A percentile compares a stretch with the other conserved stretches of the same genome.
Conservation (phyloP, 345 rosid species). For the Erodium maritimum region DNA sequence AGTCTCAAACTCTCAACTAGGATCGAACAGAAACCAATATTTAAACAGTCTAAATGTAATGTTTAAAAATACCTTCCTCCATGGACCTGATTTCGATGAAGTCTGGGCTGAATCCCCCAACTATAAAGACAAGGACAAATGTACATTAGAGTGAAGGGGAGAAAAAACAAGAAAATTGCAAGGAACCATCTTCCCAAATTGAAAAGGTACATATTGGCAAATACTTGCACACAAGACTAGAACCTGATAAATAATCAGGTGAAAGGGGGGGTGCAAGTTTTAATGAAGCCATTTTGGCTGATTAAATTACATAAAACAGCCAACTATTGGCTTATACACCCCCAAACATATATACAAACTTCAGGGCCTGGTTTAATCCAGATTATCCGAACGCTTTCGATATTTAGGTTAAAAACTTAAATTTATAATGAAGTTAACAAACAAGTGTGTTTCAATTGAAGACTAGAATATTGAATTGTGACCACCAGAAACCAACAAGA, state of each 20-base stretch:
- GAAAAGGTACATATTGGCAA: neutral
- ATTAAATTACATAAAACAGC: no score
- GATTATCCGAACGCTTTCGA: neutral
- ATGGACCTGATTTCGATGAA: slow-evolving; percentile 61
- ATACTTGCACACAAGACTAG: neutral
- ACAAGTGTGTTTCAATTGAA: neutral
- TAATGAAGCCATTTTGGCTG: no score
- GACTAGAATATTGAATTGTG: neutral
- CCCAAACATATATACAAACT: neutral
- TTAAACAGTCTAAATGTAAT: neutral
- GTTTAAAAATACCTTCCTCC: slow-evolving; percentile 49
- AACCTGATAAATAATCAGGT: neutral
- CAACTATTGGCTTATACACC: neutral
- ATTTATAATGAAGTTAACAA: neutral
- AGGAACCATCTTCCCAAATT: neutral
- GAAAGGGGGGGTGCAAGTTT: neutral
- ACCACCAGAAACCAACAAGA: neutral
- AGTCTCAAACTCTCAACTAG: neutral
- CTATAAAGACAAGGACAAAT: slow-evolving; percentile 16
- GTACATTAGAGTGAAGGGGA: neutral
- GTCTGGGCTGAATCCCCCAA: slow-evolving; percentile 36
- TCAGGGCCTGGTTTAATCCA: neutral
- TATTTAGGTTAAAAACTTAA: no score
- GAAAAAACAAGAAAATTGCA: neutral
- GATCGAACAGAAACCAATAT: neutral